phyloP scores from a whole-genome alignment of 768 basidiomycete genomes.

The Chiua virens region DNA sequence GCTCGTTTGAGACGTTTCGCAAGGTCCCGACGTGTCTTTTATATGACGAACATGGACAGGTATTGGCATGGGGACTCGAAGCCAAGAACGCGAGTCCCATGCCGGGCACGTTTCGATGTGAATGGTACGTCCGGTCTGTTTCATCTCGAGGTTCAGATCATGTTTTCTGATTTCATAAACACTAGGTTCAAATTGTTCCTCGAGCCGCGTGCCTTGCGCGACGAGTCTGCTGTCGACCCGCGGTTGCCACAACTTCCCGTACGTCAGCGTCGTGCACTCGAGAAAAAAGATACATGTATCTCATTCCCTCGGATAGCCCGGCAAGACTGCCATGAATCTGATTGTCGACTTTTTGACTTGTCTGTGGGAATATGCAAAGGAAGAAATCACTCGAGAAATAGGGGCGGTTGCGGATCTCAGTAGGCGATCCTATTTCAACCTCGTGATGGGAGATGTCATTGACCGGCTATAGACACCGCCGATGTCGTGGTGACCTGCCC shows the following conservation, averaged over 20 bases:
- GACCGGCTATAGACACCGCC: slow-evolving; percentile 57
- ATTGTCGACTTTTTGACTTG: slow-evolving; percentile 83
- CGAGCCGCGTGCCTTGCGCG: slow-evolving; percentile 77
- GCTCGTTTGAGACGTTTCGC: slow-evolving; percentile 81
- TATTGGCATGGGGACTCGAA: slow-evolving; percentile 84
- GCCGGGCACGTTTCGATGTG: slow-evolving; percentile 59
- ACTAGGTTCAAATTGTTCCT: slow-evolving; percentile 87
- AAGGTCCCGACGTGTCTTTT: slow-evolving; percentile 86
- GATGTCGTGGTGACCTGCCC: slow-evolving; percentile 88
- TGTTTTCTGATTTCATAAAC: no score
- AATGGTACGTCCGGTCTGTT: slow-evolving; percentile 40
- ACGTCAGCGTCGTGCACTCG: slow-evolving; percentile 28
- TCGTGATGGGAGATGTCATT: neutral
- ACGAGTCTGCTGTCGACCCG: slow-evolving; percentile 68
- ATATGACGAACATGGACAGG: slow-evolving; percentile 71
- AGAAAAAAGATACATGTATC: neutral
- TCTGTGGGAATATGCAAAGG: slow-evolving; percentile 85
- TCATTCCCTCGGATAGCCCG: slow-evolving; percentile 45
- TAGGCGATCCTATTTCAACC: slow-evolving; percentile 34
- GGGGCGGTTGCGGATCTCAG: slow-evolving; percentile 84
- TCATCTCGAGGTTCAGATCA: neutral
- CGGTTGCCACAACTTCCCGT: slow-evolving; percentile 80
- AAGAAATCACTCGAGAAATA: slow-evolving; percentile 84
- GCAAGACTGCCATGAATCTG: slow-evolving; percentile 74
- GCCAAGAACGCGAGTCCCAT: slow-evolving; percentile 78